These are phyloP conservation scores for Falciphora oryzae DNA, from an alignment of 2,329 filamentous ascomycete species.

Conservation along the genomic window DNA sequence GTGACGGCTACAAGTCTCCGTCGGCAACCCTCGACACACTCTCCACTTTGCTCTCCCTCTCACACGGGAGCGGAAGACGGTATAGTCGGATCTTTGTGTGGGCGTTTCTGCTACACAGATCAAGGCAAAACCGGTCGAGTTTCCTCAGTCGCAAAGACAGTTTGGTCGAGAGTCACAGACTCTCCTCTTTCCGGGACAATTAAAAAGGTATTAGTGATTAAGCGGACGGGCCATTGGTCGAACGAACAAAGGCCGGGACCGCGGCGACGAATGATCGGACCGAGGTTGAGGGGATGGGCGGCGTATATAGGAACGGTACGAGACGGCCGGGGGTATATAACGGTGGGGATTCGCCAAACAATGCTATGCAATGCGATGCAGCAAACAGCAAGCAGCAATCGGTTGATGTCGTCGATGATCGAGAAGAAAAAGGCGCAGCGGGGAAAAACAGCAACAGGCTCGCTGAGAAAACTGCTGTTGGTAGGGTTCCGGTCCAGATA, in stretches of 20 bases:
- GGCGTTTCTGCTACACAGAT: background rate
- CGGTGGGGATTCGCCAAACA: background rate
- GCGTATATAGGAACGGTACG: background rate
- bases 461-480: background rate
- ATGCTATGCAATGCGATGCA: slow-evolving; percentile 1
- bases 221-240: background rate
- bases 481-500: background rate
- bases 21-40: background rate
- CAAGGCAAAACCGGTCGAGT: background rate
- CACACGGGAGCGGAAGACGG: background rate
- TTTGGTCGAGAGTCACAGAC: slow-evolving; percentile 12
- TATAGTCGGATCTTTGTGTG: slow-evolving; percentile 1
- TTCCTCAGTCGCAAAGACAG: slow-evolving; percentile 10
- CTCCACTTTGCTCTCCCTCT: background rate
- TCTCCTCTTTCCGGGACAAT: background rate
- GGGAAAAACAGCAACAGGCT: background rate
- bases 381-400: background rate
- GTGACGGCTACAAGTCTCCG: slow-evolving; percentile 14
- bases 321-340: background rate
- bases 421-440: background rate
- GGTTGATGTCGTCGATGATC: background rate
- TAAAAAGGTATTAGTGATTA: background rate
- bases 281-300: background rate
- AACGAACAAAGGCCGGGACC: background rate
- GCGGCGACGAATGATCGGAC: background rate